These are phyloP conservation scores for Taxawa tesnikishii DNA, from an alignment of 2,329 filamentous ascomycete genomes.

Conservation along the genomic window DNA sequence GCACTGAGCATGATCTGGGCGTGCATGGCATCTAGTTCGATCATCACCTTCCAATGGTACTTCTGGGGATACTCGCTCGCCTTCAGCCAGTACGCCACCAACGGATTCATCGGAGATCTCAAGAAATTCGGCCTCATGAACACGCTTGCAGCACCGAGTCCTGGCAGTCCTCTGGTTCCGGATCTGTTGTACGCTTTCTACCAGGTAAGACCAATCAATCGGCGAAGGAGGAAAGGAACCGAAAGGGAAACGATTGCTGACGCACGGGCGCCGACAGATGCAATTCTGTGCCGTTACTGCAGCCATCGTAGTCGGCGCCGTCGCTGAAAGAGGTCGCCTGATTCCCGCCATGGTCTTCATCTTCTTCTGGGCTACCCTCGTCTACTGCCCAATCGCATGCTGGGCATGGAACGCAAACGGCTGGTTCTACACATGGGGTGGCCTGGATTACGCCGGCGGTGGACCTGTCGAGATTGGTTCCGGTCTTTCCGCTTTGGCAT, in stretches of 20 bases:
- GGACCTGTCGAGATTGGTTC: conserved; percentile 96
- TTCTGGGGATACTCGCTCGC: conserved; percentile 98
- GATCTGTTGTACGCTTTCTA: conserved; percentile 91
- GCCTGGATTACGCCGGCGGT: conserved; percentile 91
- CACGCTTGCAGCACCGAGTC: conserved; percentile 71
- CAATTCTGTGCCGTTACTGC: conserved; percentile 93
- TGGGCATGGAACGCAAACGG: conserved; percentile 96
- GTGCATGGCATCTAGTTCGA: conserved; percentile 83
- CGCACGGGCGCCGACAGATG: conserved; percentile 62
- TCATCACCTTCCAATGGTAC: conserved; percentile 97
- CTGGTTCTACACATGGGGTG: conserved; percentile 83
- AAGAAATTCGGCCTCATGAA: conserved; percentile 81
- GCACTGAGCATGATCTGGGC: conserved; percentile 96
- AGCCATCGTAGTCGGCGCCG: conserved; percentile 80
- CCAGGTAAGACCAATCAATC: conserved; percentile 45
- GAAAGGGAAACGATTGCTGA: conserved; percentile 8
- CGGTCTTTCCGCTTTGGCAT: conserved; percentile 83
- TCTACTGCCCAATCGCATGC: conserved; percentile 93
- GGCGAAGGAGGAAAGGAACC: not conserved
- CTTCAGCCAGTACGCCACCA: conserved; percentile 70
- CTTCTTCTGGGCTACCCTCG: conserved; percentile 92
- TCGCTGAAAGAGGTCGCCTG: conserved; percentile 86
- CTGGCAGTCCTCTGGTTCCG: conserved; percentile 76
- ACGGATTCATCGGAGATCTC: conserved; percentile 84
- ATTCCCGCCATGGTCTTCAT: conserved; percentile 90